Conservation (phyloP, 2,329 filamentous ascomycete species). For the Apiospora arundinis region DNA sequence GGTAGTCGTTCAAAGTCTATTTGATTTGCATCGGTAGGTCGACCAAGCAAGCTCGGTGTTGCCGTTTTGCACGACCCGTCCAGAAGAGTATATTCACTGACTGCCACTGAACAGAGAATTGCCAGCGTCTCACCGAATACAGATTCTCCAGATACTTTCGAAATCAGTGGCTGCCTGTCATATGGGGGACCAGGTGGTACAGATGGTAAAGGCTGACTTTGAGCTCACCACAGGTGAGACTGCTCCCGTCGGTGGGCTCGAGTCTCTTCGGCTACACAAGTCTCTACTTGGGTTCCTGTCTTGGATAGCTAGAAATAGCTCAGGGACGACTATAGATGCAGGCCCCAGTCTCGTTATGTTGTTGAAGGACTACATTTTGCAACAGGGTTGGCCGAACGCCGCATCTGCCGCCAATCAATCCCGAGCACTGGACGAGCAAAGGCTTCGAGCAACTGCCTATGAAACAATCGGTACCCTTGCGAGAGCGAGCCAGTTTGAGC, state of each 20-base stretch:
- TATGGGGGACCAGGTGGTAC: conserved; percentile 71
- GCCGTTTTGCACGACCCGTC: neutral
- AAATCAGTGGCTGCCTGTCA: conserved; percentile 78
- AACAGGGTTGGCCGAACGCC: conserved; percentile 82
- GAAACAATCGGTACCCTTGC: conserved; percentile 88
- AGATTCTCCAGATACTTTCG: conserved; percentile 75
- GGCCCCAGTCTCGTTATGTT: conserved; percentile 72
- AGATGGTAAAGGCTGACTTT: conserved; percentile 72
- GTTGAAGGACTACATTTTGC: conserved; percentile 75
- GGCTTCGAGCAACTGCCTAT: conserved; percentile 81
- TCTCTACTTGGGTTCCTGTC: conserved; percentile 87
- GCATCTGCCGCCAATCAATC: conserved; percentile 49
- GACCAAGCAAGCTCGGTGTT: conserved; percentile 42
- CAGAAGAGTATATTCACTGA: neutral
- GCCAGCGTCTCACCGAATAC: conserved; percentile 76
- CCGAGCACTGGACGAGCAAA: conserved; percentile 62
- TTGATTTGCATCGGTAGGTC: conserved; percentile 20
- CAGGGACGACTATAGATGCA: conserved; percentile 59
- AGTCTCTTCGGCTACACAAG: conserved; percentile 79
- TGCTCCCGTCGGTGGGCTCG: conserved; percentile 64
- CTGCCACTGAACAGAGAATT: conserved; percentile 56
- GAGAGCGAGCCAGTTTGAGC: conserved; percentile 64
- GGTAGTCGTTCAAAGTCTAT: conserved; percentile 55
- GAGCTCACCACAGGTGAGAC: conserved; percentile 44
- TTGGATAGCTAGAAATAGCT: conserved; percentile 81